phyloP scores from a whole-genome alignment of 2,329 filamentous ascomycete species.

The Plenodomus lindquistii region DNA sequence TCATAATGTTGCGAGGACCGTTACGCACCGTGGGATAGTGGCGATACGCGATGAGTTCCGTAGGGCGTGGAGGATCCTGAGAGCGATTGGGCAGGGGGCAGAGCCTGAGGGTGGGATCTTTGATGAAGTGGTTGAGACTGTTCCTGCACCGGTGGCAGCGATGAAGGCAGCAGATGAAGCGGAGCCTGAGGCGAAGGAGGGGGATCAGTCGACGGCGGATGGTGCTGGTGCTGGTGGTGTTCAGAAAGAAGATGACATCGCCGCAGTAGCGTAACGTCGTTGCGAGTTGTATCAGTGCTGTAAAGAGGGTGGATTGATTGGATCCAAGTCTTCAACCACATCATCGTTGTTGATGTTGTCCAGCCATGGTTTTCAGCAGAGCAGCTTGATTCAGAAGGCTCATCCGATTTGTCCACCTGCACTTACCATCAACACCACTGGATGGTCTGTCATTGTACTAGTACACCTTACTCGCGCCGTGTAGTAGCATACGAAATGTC shows the following conservation, averaged over 20 bases:
- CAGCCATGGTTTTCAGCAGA: too few species aligned
- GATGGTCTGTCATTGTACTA: too few species aligned
- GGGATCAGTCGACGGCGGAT: background rate
- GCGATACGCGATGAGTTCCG: conserved; percentile 84
- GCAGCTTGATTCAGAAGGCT: too few species aligned
- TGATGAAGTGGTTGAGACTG: conserved; percentile 36
- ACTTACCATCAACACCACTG: too few species aligned
- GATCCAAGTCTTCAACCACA: too few species aligned
- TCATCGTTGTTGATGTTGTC: too few species aligned
- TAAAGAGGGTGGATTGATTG: too few species aligned
- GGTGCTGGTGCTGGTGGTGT: background rate
- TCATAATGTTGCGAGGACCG: conserved; percentile 86
- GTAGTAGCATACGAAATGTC: too few species aligned
- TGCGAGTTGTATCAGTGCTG: too few species aligned
- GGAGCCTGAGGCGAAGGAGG: background rate
- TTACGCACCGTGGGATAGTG: conserved; percentile 80
- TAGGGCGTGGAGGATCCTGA: conserved; percentile 70
- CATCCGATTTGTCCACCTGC: too few species aligned
- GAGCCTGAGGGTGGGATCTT: conserved; percentile 41
- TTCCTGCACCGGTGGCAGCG: conserved; percentile 4
- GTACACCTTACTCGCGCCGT: too few species aligned
- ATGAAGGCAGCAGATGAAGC: conserved; percentile 1
- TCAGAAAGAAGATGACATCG: background rate
- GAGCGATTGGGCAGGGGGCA: conserved; percentile 27
- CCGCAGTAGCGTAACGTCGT: too few species aligned